Conservation (phyloP, 2,329 filamentous ascomycete genomes). For the Helotiales sp. region DNA sequence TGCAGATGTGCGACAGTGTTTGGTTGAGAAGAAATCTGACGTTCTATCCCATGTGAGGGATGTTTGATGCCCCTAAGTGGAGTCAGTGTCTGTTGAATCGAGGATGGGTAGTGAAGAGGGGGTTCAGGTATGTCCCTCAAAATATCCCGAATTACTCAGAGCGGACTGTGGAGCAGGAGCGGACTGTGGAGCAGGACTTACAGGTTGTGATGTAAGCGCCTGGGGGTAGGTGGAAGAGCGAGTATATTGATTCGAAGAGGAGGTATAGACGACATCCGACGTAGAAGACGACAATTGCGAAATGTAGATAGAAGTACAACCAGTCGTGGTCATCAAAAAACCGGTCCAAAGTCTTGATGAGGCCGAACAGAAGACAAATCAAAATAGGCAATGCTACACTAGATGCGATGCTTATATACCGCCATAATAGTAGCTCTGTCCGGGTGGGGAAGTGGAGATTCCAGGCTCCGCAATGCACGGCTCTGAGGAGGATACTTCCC, state of each 20-base stretch:
- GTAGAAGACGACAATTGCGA: background rate
- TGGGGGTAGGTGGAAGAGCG: background rate
- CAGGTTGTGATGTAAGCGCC: background rate
- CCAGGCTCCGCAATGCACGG: background rate
- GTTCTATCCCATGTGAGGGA: background rate
- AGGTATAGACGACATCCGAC: background rate
- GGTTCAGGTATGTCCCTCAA: background rate
- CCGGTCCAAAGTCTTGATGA: background rate
- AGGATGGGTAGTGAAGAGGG: background rate
- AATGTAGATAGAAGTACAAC: background rate
- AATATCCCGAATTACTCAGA: background rate
- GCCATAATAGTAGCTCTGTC: background rate
- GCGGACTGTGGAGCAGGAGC: background rate
- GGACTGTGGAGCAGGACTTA: background rate
- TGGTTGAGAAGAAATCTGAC: background rate
- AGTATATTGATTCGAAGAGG: background rate
- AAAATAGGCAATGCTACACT: background rate
- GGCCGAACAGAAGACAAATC: background rate
- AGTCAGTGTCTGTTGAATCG: background rate
- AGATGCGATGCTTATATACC: background rate
- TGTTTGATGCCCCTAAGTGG: background rate
- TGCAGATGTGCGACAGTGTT: too few relatives aligned
- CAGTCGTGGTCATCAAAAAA: too few relatives aligned
- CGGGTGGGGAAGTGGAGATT: background rate
- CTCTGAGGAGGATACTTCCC: background rate